Base-by-base conservation (phyloP, 163 green algal species). In the Chlorella variabilis region DNA sequence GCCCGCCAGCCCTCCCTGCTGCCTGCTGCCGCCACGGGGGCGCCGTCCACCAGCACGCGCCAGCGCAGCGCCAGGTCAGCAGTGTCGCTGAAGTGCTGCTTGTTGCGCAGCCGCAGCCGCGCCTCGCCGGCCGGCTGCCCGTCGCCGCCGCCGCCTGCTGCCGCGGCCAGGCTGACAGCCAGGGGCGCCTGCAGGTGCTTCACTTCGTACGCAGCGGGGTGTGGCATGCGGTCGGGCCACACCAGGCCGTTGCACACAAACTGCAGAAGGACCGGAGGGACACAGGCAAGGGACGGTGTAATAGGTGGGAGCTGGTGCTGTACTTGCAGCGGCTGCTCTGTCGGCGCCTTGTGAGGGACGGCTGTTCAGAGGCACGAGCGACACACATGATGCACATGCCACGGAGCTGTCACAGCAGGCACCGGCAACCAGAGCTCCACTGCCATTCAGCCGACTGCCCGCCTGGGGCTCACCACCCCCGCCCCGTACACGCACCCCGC, bases 171-270 rank as follows among this genome's bases (percentile, higher is more conserved):
- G 3, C 2, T 15, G 33, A 96, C 91, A 1, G 58, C 36, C 15
- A 97, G 42, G 0, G 93, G 91, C 8, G 91, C 88, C 89, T 96
- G 92, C 48, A 93, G 54, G 21, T 83, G 76, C 75, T 94, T 92
- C 45, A 87, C 82, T 85, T 98, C 96, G 23, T 78, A 82, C 34
- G 91, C 86, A 1, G 90, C 91, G 2, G 96, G 96, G 83, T 99
- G 94, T 1, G 92, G 92, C 0, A 81, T 84, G 17, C 96, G 86
- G 81, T 99, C 93, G 3, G 97, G 96, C 67, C 92, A 97, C 18
- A 98, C 88, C 18, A 98, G 84, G 21, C 97, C 97, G 77, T 99
- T 99, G 84, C 95, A 95, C 83, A 93, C 96, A 88, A 99, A 99
- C 86, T 98, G 95, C 49, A 39, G 29, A 27, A n/a, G n/a, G n/a